phyloP scores from a whole-genome alignment of 2,329 filamentous ascomycete genomes.

The Pochonia chlamydosporia region DNA sequence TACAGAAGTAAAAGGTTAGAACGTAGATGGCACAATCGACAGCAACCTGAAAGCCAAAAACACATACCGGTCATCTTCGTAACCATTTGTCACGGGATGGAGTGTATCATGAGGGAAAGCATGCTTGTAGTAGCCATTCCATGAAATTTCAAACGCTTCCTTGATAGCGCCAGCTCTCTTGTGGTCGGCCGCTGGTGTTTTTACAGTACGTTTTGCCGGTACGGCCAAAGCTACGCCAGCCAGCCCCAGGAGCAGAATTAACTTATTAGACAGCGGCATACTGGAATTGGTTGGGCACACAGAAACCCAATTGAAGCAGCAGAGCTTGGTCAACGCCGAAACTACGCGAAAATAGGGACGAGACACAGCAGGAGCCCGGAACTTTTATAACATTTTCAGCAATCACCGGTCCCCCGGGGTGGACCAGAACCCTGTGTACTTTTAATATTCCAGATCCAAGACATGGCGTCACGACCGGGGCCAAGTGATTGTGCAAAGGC shows the following conservation, averaged over 20 bases:
- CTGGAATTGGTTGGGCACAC: neutral
- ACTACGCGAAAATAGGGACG: neutral
- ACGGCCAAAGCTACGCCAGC: conserved; percentile 5
- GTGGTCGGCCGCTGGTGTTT: conserved; percentile 22
- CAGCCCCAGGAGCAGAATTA: conserved; percentile 9
- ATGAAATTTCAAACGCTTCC: conserved; percentile 63
- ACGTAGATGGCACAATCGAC: neutral
- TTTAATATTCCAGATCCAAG: conserved; percentile 4
- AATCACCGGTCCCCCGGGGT: neutral
- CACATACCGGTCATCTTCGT: conserved; percentile 61
- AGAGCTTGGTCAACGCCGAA: neutral
- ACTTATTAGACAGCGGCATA: conserved; percentile 10
- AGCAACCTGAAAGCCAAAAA: neutral
- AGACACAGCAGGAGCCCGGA: neutral
- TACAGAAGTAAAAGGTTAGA: conserved; percentile 25
- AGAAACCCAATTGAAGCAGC: neutral
- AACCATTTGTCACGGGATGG: conserved; percentile 59
- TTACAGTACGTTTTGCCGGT: conserved; percentile 4
- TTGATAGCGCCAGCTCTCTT: conserved; percentile 55
- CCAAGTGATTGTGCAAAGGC: neutral
- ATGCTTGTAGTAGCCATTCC: conserved; percentile 67
- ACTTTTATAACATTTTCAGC: neutral
- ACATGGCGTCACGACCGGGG: conserved; percentile 6
- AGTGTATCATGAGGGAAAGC: conserved; percentile 76
- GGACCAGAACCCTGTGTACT: neutral